Conservation (phyloP, 2,329 filamentous ascomycete genomes). For the Arachnomyces sp. region DNA sequence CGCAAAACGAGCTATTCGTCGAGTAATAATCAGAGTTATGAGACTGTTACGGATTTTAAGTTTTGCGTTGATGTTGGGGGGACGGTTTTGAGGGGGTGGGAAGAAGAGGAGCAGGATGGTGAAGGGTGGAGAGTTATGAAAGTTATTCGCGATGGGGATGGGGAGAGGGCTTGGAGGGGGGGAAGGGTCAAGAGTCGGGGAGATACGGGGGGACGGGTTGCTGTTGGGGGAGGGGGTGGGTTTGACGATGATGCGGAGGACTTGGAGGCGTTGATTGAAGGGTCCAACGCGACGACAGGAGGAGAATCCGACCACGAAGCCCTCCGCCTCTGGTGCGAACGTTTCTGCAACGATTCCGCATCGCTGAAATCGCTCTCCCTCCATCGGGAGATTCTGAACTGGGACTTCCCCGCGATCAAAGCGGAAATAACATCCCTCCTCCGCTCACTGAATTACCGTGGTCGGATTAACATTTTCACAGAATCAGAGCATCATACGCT, state of each 20-base stretch:
- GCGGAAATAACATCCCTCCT: slow-evolving; percentile 28
- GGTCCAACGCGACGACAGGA: slow-evolving; percentile 9
- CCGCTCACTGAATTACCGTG: slow-evolving; percentile 30
- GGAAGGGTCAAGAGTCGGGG: slow-evolving; percentile 14
- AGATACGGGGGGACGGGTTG: slow-evolving; percentile 4
- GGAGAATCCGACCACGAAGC: slow-evolving; percentile 9
- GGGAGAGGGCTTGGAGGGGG: slow-evolving; percentile 19
- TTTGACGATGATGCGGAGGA: slow-evolving; percentile 8
- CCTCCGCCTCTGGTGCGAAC: slow-evolving; percentile 24
- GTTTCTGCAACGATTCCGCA: slow-evolving; percentile 28
- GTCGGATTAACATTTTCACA: slow-evolving; percentile 20
- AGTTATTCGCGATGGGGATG: slow-evolving; percentile 19
- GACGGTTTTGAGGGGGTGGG: slow-evolving; percentile 14
- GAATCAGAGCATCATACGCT: slow-evolving; percentile 21
- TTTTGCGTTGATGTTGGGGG: slow-evolving; percentile 20
- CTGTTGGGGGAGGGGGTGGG: neutral
- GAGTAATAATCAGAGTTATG: slow-evolving; percentile 17
- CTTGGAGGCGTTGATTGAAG: slow-evolving; percentile 9
- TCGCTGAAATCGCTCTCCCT: slow-evolving; percentile 30
- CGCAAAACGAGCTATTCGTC: slow-evolving; percentile 25
- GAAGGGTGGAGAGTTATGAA: slow-evolving; percentile 7
- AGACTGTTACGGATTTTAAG: slow-evolving; percentile 23
- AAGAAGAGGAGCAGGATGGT: slow-evolving; percentile 1
- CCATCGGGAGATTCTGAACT: slow-evolving; percentile 17
- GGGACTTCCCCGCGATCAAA: slow-evolving; percentile 18